Evolutionary conservation across 805 yeast genomes (phyloP), one percentile per base, ranked within the genome.

Genomic region (Cyberlindnera sargentensis): DNA sequence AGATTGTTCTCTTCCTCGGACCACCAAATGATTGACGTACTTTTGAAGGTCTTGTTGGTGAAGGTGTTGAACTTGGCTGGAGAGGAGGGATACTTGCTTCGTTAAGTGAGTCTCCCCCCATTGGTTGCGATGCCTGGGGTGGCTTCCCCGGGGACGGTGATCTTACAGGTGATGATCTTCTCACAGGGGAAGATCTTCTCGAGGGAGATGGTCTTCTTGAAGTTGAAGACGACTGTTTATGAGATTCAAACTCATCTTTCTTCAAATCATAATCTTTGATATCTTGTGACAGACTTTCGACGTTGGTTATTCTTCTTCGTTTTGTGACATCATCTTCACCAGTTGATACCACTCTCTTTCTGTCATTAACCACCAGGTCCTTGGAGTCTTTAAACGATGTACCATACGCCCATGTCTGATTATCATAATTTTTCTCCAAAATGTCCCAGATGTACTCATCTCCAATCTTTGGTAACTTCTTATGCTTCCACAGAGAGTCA

Each of bases 401-500:
- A 0, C 54, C 55, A 40, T 47, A 52, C 0, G 49, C 40, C 47
- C 51, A 47, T 3, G 49, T 39, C 8, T 44, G 28, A 6, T 38
- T 33, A 3, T 20, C 20, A 7, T 43, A 36, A 34, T 53, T 53
- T 6, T 33, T 6, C 7, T 44, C 42, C 28, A 55, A 36, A 7
- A 50, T 42, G 32, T 49, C 47, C 61, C 61, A 57, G 6, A 57
- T 52, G 31, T 48, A 49, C 27, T 49, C 43, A 31, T 47, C 42
- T 11, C 51, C 39, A 9, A 49, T 29, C 6, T 40, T 31, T 4
- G 39, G 38, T 4, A 50, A 31, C 26, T 31, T 46, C 26, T 43
- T 46, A 8, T 36, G 31, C 36, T 41, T 53, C 60, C 60, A 57
- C 5, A 42, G 40, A 0, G 20, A n/a, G 31, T 53, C 55, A 39